A percentile compares a stretch with the other conserved stretches of the same genome.
Evolutionary conservation across 345 rosid genomes (phyloP).

Genomic region (Moricandia moricandioides): DNA sequence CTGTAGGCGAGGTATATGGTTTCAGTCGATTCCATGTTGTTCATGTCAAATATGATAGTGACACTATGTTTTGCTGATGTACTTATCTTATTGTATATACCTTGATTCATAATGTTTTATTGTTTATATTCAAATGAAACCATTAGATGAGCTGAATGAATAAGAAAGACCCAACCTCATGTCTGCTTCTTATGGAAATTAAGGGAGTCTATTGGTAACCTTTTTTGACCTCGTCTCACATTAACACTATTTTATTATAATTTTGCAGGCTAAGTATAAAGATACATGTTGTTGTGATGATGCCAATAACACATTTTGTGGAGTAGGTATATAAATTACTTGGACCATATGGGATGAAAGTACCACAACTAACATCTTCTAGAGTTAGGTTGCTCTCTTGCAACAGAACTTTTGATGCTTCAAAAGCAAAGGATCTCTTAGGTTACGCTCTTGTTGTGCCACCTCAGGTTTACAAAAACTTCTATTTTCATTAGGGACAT

Average conservation of each 20-base stretch:
- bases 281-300: conserved; percentile 64
- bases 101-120: no score
- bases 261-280: conserved; percentile 81
- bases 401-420: conserved; percentile 69
- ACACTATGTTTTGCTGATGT: background rate
- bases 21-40: conserved; percentile 16
- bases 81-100: background rate
- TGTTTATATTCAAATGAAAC: no score
- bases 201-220: background rate
- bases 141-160: background rate
- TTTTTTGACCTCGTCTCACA: background rate
- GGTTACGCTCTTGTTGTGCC: conserved; percentile 73
- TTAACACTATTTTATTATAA: background rate
- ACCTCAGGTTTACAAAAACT: conserved; percentile 61
- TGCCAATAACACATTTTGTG: conserved; percentile 83
- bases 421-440: conserved; percentile 80
- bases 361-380: conserved; percentile 85
- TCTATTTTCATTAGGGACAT: conserved; percentile 5
- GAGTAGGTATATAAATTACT: conserved; percentile 64
- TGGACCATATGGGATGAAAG: conserved; percentile 85
- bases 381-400: conserved; percentile 83
- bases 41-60: no score
- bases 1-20: conserved; percentile 75
- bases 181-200: background rate
- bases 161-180: background rate